Evolutionary conservation across 2,329 filamentous ascomycete species (phyloP), one percentile per base, ranked within the genome.

Genomic region (Diplodia corticola): DNA sequence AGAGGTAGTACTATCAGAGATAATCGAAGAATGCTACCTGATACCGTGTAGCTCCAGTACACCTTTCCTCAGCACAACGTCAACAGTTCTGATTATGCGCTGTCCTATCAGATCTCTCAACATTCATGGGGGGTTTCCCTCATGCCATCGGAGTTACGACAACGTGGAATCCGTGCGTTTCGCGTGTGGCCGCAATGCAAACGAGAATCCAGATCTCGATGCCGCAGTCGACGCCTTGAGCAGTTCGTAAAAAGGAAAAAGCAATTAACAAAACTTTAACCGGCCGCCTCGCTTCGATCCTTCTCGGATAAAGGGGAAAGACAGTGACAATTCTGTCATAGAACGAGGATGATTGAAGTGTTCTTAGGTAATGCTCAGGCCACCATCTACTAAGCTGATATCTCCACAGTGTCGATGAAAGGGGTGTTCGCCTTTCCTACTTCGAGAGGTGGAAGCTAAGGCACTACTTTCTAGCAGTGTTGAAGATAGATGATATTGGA

Each of bases 1-100:
- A 17, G 30, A 22, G 20, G 44, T n/a, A 7, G 22, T 55, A 24
- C 30, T 22, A 5, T 20, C 17, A 37, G 51, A 15, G 51, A 37
- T 55, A 24, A 37, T 37, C 55, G 17, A 60, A n/a, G n/a, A 60
- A 46, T 17, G 40, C 40, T 60, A 28, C 40, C 55, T 60, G 55
- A 60, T 44, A 44, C 40, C 20, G 46, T 20, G 17, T n/a, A 35
- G 37, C 37, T n/a, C n/a, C n/a, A n/a, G n/a, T n/a, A n/a, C 40
- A 15, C 12, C 37, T 12, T 12, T 13, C 55, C 37, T 17, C 33
- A 37, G 22, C 37, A 33, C 24, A 30, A 46, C 24, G 55, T 28
- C 55, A 48, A 46, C 17, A 6, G 17, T 48, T 33, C 15, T 30
- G 20, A 26, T 60, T 17, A 22, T 48, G 7, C 26, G 26, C n/a